Evolutionary conservation across 2,329 filamentous ascomycete genomes (phyloP).

Genomic region (Scedosporium minutisporum): DNA sequence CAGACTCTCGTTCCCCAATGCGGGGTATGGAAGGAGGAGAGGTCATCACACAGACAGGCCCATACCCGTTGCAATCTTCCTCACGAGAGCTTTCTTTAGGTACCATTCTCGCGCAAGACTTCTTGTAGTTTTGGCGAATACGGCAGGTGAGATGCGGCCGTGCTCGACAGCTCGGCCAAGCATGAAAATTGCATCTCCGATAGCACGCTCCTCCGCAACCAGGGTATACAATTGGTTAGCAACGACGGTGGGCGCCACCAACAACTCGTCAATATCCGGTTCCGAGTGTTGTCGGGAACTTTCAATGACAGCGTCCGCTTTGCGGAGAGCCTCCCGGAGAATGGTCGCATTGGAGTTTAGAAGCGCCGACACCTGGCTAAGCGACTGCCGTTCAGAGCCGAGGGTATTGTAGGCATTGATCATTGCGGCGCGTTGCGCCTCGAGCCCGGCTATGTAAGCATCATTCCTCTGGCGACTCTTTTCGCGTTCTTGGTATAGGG

Average conservation of each 20-base stretch:
- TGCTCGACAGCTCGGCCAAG: constrained; percentile 65
- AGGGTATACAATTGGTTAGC: constrained; percentile 85
- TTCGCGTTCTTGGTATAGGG: constrained; percentile 59
- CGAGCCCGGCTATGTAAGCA: constrained; percentile 63
- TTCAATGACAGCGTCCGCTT: constrained; percentile 70
- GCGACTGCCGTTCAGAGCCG: constrained; percentile 61
- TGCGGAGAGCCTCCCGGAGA: constrained; percentile 64
- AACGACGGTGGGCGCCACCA: constrained; percentile 90
- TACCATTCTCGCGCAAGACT: constrained; percentile 71
- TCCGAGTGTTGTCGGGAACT: constrained; percentile 58
- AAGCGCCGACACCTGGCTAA: constrained; percentile 61
- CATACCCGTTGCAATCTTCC: constrained; percentile 70
- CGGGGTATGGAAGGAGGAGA: too few species aligned
- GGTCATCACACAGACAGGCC: constrained; percentile 38
- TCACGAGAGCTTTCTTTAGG: constrained; percentile 69
- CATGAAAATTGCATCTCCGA: constrained; percentile 80
- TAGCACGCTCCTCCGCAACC: constrained; percentile 78
- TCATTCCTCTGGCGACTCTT: constrained; percentile 62
- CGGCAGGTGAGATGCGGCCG: constrained; percentile 59
- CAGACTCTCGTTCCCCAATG: too few species aligned
- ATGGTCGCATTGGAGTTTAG: constrained; percentile 70
- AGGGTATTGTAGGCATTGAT: constrained; percentile 58
- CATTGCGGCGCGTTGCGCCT: constrained; percentile 72
- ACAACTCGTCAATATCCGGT: constrained; percentile 77
- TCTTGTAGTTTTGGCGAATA: constrained; percentile 70